These are phyloP conservation scores for Fraxinus sp. DNA, from an alignment of 305 asterid genomes.

Conservation along the genomic window DNA sequence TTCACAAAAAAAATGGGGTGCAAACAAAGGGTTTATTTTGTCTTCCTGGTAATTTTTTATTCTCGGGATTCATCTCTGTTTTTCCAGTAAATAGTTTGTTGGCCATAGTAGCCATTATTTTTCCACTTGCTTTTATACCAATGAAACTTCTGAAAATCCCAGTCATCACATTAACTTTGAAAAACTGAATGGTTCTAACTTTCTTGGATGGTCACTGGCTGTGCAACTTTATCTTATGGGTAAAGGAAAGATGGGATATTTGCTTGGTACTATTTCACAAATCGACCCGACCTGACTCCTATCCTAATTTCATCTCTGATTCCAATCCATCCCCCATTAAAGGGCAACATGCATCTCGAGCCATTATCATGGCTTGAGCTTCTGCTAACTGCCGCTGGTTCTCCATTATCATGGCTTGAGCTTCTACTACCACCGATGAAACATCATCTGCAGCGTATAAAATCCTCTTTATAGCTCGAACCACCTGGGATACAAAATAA, in stretches of 20 bases:
- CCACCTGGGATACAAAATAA: slow-evolving; percentile 41
- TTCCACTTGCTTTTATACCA: background rate
- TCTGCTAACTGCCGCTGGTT: too few relatives aligned
- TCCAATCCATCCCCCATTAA: too few relatives aligned
- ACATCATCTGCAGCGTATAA: slow-evolving; percentile 73
- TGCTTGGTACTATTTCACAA: too few relatives aligned
- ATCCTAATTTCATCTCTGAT: too few relatives aligned
- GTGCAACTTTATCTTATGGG: background rate
- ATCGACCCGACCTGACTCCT: too few relatives aligned
- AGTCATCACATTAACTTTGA: background rate
- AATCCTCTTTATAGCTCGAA: slow-evolving; percentile 63
- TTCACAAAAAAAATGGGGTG: background rate
- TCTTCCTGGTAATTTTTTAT: background rate
- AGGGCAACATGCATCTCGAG: too few relatives aligned
- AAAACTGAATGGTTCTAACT: background rate
- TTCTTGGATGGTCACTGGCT: background rate
- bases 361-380: too few relatives aligned
- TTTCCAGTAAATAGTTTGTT: background rate
- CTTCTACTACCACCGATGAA: slow-evolving; percentile 62
- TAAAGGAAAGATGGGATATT: background rate
- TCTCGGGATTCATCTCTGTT: background rate
- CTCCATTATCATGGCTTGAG: slow-evolving; percentile 35
- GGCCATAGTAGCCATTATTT: background rate
- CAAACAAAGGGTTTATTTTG: background rate
- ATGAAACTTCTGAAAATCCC: background rate